Base-by-base conservation (phyloP, 2,329 filamentous ascomycete species). In the Colletotrichum lentis region DNA sequence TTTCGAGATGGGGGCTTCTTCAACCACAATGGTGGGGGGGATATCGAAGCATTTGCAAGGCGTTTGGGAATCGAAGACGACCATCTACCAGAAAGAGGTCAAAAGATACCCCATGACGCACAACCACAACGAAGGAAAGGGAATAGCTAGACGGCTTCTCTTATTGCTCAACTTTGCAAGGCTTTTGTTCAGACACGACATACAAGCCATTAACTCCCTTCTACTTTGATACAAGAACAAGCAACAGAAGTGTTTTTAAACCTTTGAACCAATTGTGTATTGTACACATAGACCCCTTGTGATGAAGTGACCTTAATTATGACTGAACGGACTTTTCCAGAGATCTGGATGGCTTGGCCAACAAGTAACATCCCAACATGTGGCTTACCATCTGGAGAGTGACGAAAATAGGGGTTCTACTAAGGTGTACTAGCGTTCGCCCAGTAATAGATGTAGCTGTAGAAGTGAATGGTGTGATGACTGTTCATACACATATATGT, bases 31-130 rank as follows among this genome's bases (percentile, higher is more conserved):
- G 49, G 64, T 24, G 46, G 67, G 41, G 56, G 49, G 27, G n/a
- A 37, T 58, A 41, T 62, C 35, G 57, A 67, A 59, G 57, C 57
- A 69, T 58, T 67, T 69, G 64, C 67, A 57, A 58, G 67, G 67
- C 67, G 67, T 69, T 69, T 67, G 64, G 67, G 67, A 63, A 69
- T 69, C 66, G 20, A 67, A 69, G 64, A 63, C 46, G 50, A 53
- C 62, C 56, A 44, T 67, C 52, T 67, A 12, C 54, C 44, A 54
- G 37, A 39, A 39, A 61, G 53, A 62, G 63, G 67, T 67, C 63
- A 63, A 54, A 67, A 58, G 67, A 69, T 69, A 69, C 67, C 66
- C 67, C 57, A 63, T 24, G 41, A 63, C 63, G 63, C 56, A 67
- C 31, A 59, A 50, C 53, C 56, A 67, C 31, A 59, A 50, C 53